Evolutionary conservation across 23 red algal genomes (phyloP), one percentile per base, ranked within the genome.

Genomic region (Pyropia haitanensis): DNA sequence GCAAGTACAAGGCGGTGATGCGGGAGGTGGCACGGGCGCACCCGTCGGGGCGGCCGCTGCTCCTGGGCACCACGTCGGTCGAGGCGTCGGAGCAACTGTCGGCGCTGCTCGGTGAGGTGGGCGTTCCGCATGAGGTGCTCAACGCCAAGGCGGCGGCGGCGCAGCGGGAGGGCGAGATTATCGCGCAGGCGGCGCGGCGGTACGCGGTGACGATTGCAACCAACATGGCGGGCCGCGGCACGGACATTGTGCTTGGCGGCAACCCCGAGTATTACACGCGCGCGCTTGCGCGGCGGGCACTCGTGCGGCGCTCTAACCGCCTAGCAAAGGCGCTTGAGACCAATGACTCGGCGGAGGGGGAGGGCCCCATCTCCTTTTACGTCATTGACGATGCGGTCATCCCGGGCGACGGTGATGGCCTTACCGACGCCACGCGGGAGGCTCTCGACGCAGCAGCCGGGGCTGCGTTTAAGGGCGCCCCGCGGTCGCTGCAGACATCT

Each of bases 211-310:
- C 94, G 25, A 79, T 98, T 58, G 81, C 94, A 29, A 98, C 94
- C 20, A 98, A 98, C 72, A 98, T 98, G 94, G 84, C 94, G 31
- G 94, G 94, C 21, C 66, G 94, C 44, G 94, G 94, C 26, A 98
- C 94, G 8, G 94, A 98, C 51, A 98, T 98, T 78, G 21, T 98
- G 71, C 48, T 98, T 61, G 94, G 94, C 33, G 94, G 94, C 14
- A 98, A 98, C 53, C 54, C 86, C 23, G 56, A 67, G 14, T 79
- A 73, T 82, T 80, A 80, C 53, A 71, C 94, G 18, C 79, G 85
- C 58, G 71, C 67, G 54, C 57, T 87, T 25, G 65, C 77, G 8
- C 71, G 73, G 56, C 27, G 68, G 20, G 78, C 73, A 51, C 53
- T 93, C 12, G 61, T 50, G 9, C 18, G 39, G 1, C 27, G 55